Evolutionary conservation across 108 stramenopile species (phyloP), one percentile per base, ranked within the genome.

Genomic region (Bacterosira constricta): DNA sequence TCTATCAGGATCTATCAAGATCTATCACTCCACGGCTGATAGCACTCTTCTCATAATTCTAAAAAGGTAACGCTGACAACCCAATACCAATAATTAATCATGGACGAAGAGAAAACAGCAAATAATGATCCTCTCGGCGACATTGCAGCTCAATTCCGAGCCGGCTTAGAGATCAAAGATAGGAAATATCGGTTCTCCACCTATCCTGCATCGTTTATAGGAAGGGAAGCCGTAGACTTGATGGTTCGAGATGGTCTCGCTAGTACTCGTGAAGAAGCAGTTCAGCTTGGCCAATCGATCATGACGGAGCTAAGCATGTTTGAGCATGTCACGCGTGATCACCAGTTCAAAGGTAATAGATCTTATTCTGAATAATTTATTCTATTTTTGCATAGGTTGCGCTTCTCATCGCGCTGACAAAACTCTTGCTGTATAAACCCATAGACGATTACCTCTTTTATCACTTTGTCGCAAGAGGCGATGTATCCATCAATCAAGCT

Each of bases 391-490:
- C n/a, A n/a, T n/a, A n/a, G n/a, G n/a, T n/a, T n/a, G n/a, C n/a
- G n/a, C n/a, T n/a, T n/a, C n/a, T n/a, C n/a, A n/a, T n/a, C n/a
- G n/a, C n/a, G n/a, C n/a, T n/a, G n/a, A n/a, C n/a, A n/a, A n/a
- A n/a, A n/a, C n/a, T n/a, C n/a, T n/a, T n/a, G n/a, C n/a, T n/a
- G n/a, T n/a, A n/a, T n/a, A n/a, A n/a, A n/a, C n/a, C n/a, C n/a
- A n/a, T n/a, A n/a, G 88, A 89, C 37, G 66, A 65, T 7, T 25
- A 63, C 6, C 44, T 81, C 10, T 86, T 85, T 35, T 89, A 80
- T 54, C 59, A 84, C n/a, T 89, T 88, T 57, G 32, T 86, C 25
- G 80, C 62, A n/a, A 76, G 88, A 18, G 88, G 88, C 13, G 42
- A 53, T 17, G 62, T 75, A 27, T 59, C 71, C n/a, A 56, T 69